These are phyloP conservation scores for Beverwykella pulmonaria DNA, from an alignment of 495 filamentous ascomycete genomes.

Conservation along the genomic window DNA sequence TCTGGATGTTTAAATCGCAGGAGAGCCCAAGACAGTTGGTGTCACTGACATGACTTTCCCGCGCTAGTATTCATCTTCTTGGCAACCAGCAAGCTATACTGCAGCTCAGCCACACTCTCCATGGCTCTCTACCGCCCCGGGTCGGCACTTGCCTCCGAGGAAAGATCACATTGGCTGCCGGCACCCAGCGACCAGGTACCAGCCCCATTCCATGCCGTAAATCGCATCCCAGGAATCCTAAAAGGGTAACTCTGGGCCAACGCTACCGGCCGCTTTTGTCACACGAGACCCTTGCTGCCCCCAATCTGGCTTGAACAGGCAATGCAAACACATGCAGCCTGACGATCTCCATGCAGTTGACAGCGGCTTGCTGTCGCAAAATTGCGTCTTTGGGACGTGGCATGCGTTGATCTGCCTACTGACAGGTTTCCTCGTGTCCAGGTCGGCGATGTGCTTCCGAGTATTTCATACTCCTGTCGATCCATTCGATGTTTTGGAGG, in stretches of 20 bases:
- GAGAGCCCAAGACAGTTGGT: background rate
- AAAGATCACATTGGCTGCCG: background rate
- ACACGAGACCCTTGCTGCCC: background rate
- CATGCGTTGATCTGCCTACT: background rate
- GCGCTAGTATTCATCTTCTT: background rate
- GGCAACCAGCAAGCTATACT: background rate
- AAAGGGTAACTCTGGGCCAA: background rate
- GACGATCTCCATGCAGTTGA: slow-evolving; percentile 18
- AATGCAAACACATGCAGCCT: slow-evolving; percentile 6
- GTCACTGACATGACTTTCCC: background rate
- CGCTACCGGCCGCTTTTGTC: slow-evolving; percentile 4
- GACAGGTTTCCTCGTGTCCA: background rate
- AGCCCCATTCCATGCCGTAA: background rate
- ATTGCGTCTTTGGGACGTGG: slow-evolving; percentile 4
- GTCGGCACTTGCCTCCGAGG: background rate
- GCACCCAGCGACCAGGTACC: background rate
- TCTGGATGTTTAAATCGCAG: background rate
- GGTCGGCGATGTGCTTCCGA: slow-evolving; percentile 15
- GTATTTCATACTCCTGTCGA: slow-evolving; percentile 14
- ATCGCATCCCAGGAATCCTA: background rate
- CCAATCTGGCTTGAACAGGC: background rate
- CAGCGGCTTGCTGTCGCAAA: background rate
- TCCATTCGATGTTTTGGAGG: slow-evolving; percentile 11
- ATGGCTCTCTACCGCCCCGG: background rate
- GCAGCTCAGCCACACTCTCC: background rate